Evolutionary conservation across 73 alveolate species (phyloP).

Genomic region (Paramecium octaurelia): DNA sequence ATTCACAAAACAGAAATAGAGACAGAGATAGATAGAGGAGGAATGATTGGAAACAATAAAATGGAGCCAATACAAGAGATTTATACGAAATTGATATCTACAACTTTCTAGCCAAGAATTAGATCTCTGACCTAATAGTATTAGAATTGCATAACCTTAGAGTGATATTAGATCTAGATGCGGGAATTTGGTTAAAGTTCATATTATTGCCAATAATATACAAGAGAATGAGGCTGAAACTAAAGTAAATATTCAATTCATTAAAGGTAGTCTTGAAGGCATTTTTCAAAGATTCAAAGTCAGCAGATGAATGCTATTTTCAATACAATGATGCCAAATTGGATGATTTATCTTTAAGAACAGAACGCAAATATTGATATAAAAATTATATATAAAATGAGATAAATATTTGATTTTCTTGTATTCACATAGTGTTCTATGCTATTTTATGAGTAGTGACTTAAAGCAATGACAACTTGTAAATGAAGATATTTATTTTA

Average conservation of each 20-base stretch:
- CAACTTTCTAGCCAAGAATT: neutral
- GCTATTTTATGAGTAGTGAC: neutral
- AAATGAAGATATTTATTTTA: neutral
- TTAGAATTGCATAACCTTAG: neutral
- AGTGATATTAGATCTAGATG: neutral
- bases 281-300: neutral
- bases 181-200: neutral
- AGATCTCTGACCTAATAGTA: neutral
- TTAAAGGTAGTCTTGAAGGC: conserved; percentile 4
- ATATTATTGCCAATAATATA: neutral
- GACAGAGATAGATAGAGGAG: neutral
- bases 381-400: neutral
- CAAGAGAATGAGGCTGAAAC: neutral
- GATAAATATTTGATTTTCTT: neutral
- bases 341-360: neutral
- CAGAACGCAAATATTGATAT: conserved; percentile 34
- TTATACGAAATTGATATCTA: neutral
- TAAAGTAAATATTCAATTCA: neutral
- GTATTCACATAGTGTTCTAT: neutral
- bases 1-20: neutral
- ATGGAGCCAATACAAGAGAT: neutral
- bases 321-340: neutral
- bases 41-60: neutral
- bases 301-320: conserved; percentile 24
- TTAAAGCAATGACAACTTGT: neutral